phyloP scores from a whole-genome alignment of 441 rosid genomes.

The Macaranga tanarius region DNA sequence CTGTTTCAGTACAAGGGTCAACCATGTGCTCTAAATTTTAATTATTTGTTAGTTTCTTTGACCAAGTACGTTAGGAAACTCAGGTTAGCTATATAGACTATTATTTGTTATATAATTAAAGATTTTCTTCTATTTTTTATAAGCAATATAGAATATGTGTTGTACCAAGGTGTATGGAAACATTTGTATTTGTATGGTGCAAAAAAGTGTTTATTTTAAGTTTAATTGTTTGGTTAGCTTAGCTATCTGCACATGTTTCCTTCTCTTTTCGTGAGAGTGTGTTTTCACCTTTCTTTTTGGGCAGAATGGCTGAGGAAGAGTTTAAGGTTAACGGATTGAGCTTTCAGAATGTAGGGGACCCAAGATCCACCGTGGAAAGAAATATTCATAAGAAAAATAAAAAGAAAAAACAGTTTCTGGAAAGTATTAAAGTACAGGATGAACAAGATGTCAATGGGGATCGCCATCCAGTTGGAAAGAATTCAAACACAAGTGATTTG shows the following conservation, averaged over 20 bases:
- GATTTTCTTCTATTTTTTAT: neutral
- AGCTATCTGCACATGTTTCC: neutral
- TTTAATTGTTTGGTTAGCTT: neutral
- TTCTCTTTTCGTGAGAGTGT: neutral
- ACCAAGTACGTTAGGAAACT: neutral
- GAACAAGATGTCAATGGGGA: slow-evolving; percentile 11
- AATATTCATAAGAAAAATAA: neutral
- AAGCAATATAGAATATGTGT: neutral
- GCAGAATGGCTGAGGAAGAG: slow-evolving; percentile 10
- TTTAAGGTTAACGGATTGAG: neutral
- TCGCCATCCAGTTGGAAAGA: neutral
- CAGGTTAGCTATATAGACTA: neutral
- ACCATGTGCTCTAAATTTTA: neutral
- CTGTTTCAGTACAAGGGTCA: neutral
- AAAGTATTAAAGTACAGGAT: neutral
- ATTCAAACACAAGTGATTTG: neutral
- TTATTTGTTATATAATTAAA: neutral
- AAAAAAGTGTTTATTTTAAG: neutral
- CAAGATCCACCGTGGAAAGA: neutral
- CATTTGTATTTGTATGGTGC: no score
- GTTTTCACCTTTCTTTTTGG: neutral
- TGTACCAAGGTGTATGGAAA: no score
- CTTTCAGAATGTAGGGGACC: neutral
- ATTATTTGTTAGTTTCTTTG: neutral
- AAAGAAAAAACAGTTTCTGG: neutral